phyloP scores from a whole-genome alignment of 768 basidiomycete genomes.

The Holtermannia corniformis region DNA sequence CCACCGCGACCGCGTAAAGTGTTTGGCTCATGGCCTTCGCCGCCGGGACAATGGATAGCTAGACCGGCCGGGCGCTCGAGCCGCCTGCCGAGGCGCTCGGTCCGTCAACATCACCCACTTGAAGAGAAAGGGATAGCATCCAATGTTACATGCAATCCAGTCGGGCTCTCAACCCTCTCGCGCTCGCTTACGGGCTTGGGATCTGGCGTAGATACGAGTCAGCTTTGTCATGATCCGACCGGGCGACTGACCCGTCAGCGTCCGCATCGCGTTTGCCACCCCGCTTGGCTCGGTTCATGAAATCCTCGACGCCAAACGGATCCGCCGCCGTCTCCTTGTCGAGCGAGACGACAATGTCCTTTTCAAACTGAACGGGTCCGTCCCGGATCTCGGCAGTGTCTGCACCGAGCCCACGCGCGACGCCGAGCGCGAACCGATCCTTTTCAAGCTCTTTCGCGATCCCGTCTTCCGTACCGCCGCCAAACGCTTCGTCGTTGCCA shows the following conservation, averaged over 20 bases:
- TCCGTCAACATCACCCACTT: no score
- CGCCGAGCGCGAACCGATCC: conserved; percentile 85
- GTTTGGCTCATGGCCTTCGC: no score
- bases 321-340: conserved; percentile 49
- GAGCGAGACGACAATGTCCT: conserved; percentile 54
- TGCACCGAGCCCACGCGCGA: conserved; percentile 76
- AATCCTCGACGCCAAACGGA: conserved; percentile 92
- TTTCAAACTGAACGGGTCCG: conserved; percentile 98
- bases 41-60: no score
- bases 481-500: conserved; percentile 83
- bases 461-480: conserved; percentile 91
- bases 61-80: no score
- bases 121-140: no score
- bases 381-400: conserved; percentile 71
- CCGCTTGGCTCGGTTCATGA: conserved; percentile 92
- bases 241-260: background rate
- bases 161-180: background rate
- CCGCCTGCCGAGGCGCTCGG: no score
- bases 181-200: background rate
- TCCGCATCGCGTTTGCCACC: conserved; percentile 63
- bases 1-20: no score
- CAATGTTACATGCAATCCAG: background rate
- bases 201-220: background rate
- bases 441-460: conserved; percentile 82
- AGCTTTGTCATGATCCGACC: background rate